Base-by-base conservation (phyloP, 768 basidiomycete species). In the Boletus rufocinnamomeus region DNA sequence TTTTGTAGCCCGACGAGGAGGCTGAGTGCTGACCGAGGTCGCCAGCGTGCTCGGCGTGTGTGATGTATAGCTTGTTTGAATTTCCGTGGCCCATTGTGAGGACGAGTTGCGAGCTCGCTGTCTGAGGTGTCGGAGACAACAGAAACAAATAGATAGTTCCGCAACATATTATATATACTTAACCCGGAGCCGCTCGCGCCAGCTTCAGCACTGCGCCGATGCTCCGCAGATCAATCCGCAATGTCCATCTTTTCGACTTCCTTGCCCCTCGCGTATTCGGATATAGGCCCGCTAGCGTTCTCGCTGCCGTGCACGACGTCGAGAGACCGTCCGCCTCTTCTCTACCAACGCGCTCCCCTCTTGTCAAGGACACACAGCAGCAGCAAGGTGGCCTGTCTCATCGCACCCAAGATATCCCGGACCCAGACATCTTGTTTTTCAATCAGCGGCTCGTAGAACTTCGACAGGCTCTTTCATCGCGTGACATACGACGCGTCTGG, bases 1-100 rank as follows among this genome's bases (percentile, higher is more conserved):
- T 80, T 71, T 79, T 90, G 74, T 79, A 85, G 16, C 92, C 92
- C 30, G 80, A 81, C 21, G 90, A 91, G 11, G 90, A 91, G 25
- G 91, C 81, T 0, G 92, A 89, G 72, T 95, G 92, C 44, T 88
- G 86, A 35, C 92, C 92, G 68, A 88, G 81, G 43, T 84, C 77
- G 44, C 92, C 92, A 8, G 89, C 79, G 69, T 94, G 93, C 70
- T 95, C 92, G 25, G 89, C 86, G 69, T 94, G 91, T 4, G 92
- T 95, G 69, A 95, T 89, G 70, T 94, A 94, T 30, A 94, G 76
- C 72, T 93, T 93, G 80, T 84, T 79, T 34, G 88, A 89, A 69
- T 90, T 91, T 71, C 91, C 91, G 78, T 93, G 91, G 50, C 91
- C 89, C 89, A 91, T 91, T 57, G 46, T 52, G 59, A 34, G 13